These are phyloP conservation scores for Russula sp. DNA, from an alignment of 768 basidiomycete species.

Conservation along the genomic window DNA sequence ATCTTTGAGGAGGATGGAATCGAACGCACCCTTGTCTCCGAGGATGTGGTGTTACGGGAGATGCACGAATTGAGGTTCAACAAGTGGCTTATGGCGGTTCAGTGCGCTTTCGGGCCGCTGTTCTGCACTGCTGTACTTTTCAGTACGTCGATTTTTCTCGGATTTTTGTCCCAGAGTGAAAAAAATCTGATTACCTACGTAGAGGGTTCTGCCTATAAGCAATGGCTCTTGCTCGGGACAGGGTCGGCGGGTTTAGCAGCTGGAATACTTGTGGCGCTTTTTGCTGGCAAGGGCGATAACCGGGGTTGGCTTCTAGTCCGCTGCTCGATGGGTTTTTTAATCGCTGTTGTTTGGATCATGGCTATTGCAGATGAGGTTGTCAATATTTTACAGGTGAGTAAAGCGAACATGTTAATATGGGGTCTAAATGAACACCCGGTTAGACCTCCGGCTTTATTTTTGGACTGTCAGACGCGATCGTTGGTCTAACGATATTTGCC, in stretches of 20 bases:
- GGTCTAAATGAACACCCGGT: constrained; percentile 1
- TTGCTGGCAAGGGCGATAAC: constrained; percentile 57
- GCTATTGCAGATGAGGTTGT: constrained; percentile 97
- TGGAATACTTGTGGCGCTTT: constrained; percentile 55
- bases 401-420: neutral
- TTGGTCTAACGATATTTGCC: constrained; percentile 95
- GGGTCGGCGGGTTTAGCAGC: constrained; percentile 53
- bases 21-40: constrained; percentile 66
- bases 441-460: constrained; percentile 93
- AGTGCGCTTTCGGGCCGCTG: constrained; percentile 79
- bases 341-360: constrained; percentile 96
- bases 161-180: neutral
- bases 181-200: constrained; percentile 7
- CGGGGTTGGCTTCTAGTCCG: constrained; percentile 60
- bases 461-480: constrained; percentile 94
- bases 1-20: constrained; percentile 75
- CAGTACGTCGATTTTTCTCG: constrained; percentile 46
- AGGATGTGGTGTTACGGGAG: constrained; percentile 69
- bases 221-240: constrained; percentile 54
- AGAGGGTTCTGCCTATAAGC: constrained; percentile 48
- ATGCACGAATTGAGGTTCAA: constrained; percentile 63
- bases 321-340: constrained; percentile 87
- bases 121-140: constrained; percentile 77
- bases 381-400: constrained; percentile 71
- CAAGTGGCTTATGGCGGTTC: constrained; percentile 82